Percentiles rank a stretch among this genome's conserved stretches.
phyloP scores from a whole-genome alignment of 1,139 yeast genomes.

The Keqinozyma sinolaborantium region DNA sequence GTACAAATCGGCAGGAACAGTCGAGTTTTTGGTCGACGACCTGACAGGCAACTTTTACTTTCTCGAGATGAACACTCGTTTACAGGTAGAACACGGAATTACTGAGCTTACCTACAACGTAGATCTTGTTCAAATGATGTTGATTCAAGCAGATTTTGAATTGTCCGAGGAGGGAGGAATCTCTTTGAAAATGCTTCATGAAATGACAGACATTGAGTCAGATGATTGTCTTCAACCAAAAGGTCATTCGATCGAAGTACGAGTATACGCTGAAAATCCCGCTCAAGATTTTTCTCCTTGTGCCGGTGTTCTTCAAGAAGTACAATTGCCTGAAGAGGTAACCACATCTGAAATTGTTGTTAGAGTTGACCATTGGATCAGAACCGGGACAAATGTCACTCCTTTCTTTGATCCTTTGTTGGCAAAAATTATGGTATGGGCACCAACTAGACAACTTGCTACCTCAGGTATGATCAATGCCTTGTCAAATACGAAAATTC shows the following conservation, averaged over 20 bases:
- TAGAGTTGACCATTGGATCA: slow-evolving; percentile 30
- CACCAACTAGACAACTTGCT: slow-evolving; percentile 18
- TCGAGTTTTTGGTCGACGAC: slow-evolving; percentile 28
- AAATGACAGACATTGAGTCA: slow-evolving; percentile 4
- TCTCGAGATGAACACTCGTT: slow-evolving; percentile 29
- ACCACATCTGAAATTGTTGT: slow-evolving; percentile 9
- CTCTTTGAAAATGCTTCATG: slow-evolving; percentile 10
- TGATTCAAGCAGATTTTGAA: slow-evolving; percentile 25
- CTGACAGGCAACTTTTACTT: slow-evolving; percentile 22
- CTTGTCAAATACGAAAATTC: slow-evolving; percentile 14
- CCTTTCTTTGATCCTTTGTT: slow-evolving; percentile 32
- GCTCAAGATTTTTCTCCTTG: slow-evolving; percentile 26
- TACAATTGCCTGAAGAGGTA: slow-evolving; percentile 14
- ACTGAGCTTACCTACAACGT: slow-evolving; percentile 27
- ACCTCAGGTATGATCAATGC: slow-evolving; percentile 16
- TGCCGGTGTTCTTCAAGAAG: slow-evolving; percentile 26
- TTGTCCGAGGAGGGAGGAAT: slow-evolving; percentile 14
- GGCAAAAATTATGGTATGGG: slow-evolving; percentile 31
- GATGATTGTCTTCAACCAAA: slow-evolving; percentile 18
- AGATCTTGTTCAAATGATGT: slow-evolving; percentile 26
- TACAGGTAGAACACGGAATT: slow-evolving; percentile 33
- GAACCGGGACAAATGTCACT: slow-evolving; percentile 25
- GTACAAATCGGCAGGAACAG: slow-evolving; percentile 32
- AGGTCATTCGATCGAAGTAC: slow-evolving; percentile 30
- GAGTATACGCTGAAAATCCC: slow-evolving; percentile 33